Evolutionary conservation across 352 stramenopile species (phyloP), one percentile per base, ranked within the genome.

Genomic region (Saprolegnia parasitica): DNA sequence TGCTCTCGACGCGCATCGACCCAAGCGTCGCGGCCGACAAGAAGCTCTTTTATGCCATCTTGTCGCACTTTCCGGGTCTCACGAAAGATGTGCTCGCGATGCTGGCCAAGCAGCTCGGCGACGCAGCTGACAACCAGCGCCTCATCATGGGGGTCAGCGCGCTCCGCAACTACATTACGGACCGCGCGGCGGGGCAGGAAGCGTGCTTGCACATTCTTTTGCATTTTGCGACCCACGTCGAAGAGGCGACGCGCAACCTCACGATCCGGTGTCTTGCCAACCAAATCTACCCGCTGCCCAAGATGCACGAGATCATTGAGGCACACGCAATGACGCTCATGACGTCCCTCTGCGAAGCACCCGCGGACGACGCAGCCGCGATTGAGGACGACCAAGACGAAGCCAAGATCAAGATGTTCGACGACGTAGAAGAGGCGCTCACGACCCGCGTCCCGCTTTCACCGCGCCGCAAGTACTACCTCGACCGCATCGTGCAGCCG

Each of bases 191-290:
- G 26, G 88, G 83, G 10, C 78, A 84, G 55, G 50, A 68, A 24
- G 72, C 81, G 20, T 83, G 80, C 26, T 73, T 93, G 50, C 71
- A 76, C 2, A 65, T 93, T n/a, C 64, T 93, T 50, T 75, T 93
- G 56, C 78, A 80, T n/a, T 91, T 77, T 63, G 86, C 83, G 5
- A 88, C 82, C 56, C 77, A 89, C 29, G 74, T 78, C 56, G 83
- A 93, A 23, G 81, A 89, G 24, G 75, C 76, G n/a, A 84, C 74
- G 45, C 85, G 85, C 47, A 91, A 87, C 71, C 80, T 77, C 55
- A 75, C 81, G 10, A 91, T 91, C 62, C 79, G 81, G 16, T 93
- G 85, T 63, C 80, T 93, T 18, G 85, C 81, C 16, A 93, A 93
- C 50, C 85, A 93, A 55, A 72, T 93, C 5, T 93, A 91, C 65